Evolutionary conservation across 768 basidiomycete species (phyloP).

Genomic region (Suillus decipiens): DNA sequence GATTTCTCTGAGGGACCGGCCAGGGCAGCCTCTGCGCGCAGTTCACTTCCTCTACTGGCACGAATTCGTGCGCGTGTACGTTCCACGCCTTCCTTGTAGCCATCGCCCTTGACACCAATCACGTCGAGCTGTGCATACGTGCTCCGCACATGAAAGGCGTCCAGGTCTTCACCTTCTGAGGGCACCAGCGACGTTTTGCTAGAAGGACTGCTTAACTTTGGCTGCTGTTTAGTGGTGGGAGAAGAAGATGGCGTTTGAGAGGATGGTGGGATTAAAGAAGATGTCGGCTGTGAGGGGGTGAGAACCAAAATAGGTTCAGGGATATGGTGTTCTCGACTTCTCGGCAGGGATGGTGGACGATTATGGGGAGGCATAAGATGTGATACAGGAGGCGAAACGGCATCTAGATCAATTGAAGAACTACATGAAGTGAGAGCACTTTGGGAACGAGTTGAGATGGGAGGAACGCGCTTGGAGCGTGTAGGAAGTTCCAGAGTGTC

Average conservation of each 20-base stretch:
- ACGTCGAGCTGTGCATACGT: constrained; percentile 90
- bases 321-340: constrained; percentile 27
- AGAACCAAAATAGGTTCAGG: constrained; percentile 22
- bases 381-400: constrained; percentile 18
- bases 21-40: constrained; percentile 56
- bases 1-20: constrained; percentile 61
- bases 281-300: constrained; percentile 21
- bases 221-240: constrained; percentile 26
- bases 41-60: constrained; percentile 55
- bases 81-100: constrained; percentile 92
- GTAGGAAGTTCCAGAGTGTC: constrained; percentile 27
- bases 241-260: constrained; percentile 39
- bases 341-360: constrained; percentile 28
- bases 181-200: constrained; percentile 66
- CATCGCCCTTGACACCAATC: constrained; percentile 92
- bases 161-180: constrained; percentile 78
- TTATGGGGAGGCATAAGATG: constrained; percentile 29
- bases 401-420: constrained; percentile 24
- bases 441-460: constrained; percentile 18
- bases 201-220: constrained; percentile 37
- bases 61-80: constrained; percentile 79
- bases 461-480: constrained; percentile 28
- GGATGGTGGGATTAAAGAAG: constrained; percentile 28
- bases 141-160: constrained; percentile 79
- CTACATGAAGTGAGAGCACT: constrained; percentile 32